These are phyloP conservation scores for Scheffersomyces parashehatae DNA, from an alignment of 1,139 yeast genomes.

Conservation along the genomic window DNA sequence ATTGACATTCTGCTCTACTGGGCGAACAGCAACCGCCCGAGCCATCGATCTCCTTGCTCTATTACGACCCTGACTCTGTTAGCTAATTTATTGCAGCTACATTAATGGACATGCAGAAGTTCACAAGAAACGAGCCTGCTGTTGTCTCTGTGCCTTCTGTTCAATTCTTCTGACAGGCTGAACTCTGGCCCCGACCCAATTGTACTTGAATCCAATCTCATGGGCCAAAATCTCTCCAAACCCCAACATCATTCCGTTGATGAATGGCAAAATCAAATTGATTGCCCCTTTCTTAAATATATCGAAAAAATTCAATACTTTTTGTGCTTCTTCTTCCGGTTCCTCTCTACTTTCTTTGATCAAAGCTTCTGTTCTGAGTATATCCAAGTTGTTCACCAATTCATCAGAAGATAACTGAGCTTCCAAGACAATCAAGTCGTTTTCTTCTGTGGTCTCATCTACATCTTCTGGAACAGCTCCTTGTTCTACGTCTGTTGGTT, in stretches of 20 bases:
- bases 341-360: background rate
- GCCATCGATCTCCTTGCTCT: too few species aligned
- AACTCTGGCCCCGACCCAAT: slow-evolving; percentile 77
- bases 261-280: slow-evolving; percentile 79
- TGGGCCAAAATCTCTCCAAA: slow-evolving; percentile 96
- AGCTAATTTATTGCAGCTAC: too few species aligned
- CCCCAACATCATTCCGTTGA: slow-evolving; percentile 95
- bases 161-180: slow-evolving; percentile 38
- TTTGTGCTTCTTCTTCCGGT: background rate
- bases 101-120: too few species aligned
- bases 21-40: too few species aligned
- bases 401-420: slow-evolving; percentile 10
- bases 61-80: too few species aligned
- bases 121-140: slow-evolving; percentile 14
- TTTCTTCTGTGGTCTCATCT: slow-evolving; percentile 6
- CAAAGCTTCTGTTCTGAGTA: background rate
- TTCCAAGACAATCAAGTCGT: slow-evolving; percentile 5
- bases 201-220: slow-evolving; percentile 79
- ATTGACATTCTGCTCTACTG: too few species aligned
- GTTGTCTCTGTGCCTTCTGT: slow-evolving; percentile 15
- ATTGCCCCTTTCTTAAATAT: slow-evolving; percentile 58
- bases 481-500: background rate
- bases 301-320: slow-evolving; percentile 24
- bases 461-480: slow-evolving; percentile 4
- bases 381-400: slow-evolving; percentile 3